Base-by-base conservation (phyloP, 257 asterid genomes). In the Oldenlandia corymbosa region DNA sequence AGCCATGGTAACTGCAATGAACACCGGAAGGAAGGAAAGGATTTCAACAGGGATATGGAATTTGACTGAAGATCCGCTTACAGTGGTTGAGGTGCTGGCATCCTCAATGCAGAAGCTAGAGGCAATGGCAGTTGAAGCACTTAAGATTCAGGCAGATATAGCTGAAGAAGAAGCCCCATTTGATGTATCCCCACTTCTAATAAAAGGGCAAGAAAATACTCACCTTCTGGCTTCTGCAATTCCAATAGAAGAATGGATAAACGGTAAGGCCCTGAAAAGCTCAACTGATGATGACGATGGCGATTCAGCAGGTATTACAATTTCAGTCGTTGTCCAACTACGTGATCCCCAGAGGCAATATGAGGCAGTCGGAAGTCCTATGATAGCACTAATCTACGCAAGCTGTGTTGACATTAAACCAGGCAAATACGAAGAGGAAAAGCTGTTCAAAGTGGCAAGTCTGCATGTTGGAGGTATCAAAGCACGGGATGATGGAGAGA, bases 311-410 rank as follows among this genome's bases (percentile, higher is more conserved):
- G 26, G 61, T 23, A 47, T 85, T 24, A 79, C 84, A 0, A 27
- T 89, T 6, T 72, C 73, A 0, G 79, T 82, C n/a, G 73, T 79
- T 11, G 85, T 85, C 47, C 99, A 92, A 37, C 69, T 92, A 41
- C 74, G 97, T 20, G 99, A 92, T 70, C 97, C 97, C 3, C 18
- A 74, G 36, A 92, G 99, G 80, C 95, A 87, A 65, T 89, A 71
- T 16, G 99, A 92, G 82, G 85, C 87, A 0, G 96, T 92, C 16
- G 99, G 99, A 28, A 88, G 91, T 21, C 97, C 99, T 3, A 71
- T 87, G 94, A 77, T 92, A 30, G 91, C 78, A 0, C 28, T 87
- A 71, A 74, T 87, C 26, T 89, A 84, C 28, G 83, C 86, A 17
- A 66, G 74, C 10, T 72, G 24, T 2, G 64, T 51, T 0, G 67